Conservation (phyloP, 257 asterid genomes). For the Echites panduratus region DNA sequence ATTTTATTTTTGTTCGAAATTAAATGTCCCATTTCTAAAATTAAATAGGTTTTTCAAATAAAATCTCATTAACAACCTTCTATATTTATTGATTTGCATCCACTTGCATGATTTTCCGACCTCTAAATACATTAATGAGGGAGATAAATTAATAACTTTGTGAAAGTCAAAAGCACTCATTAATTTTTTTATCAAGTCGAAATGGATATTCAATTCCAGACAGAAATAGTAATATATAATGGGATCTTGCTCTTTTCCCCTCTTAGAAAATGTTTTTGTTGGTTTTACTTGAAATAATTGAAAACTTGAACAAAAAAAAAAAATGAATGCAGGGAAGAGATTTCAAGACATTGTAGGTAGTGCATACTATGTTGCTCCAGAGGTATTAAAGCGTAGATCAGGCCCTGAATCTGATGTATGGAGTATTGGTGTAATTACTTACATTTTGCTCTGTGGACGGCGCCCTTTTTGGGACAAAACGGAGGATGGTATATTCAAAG, state of each 20-base stretch:
- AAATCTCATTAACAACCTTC: no score
- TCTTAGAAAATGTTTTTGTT: background rate
- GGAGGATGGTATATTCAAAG: constrained; percentile 97
- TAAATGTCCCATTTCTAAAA: no score
- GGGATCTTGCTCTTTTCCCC: background rate
- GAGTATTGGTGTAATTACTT: constrained; percentile 98
- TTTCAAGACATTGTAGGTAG: constrained; percentile 97
- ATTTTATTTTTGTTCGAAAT: no score
- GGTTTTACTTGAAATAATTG: background rate
- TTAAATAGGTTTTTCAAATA: no score
- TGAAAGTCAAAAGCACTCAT: no score
- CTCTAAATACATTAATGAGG: no score
- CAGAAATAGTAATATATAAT: background rate
- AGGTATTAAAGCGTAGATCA: constrained; percentile 88
- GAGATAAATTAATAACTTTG: no score
- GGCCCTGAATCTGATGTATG: constrained; percentile 99
- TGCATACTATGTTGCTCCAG: constrained; percentile 99
- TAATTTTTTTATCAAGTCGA: no score
- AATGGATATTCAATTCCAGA: no score
- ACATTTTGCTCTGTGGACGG: constrained; percentile 92
- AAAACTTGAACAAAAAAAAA: constrained; percentile 7
- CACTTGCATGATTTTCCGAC: no score
- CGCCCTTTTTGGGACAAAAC: constrained; percentile 99
- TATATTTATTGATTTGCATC: no score
- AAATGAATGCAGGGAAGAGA: constrained; percentile 52